Percentiles rank a stretch among this genome's conserved stretches.
Conservation (phyloP, 768 basidiomycete species). For the Tulasnella sp. region DNA sequence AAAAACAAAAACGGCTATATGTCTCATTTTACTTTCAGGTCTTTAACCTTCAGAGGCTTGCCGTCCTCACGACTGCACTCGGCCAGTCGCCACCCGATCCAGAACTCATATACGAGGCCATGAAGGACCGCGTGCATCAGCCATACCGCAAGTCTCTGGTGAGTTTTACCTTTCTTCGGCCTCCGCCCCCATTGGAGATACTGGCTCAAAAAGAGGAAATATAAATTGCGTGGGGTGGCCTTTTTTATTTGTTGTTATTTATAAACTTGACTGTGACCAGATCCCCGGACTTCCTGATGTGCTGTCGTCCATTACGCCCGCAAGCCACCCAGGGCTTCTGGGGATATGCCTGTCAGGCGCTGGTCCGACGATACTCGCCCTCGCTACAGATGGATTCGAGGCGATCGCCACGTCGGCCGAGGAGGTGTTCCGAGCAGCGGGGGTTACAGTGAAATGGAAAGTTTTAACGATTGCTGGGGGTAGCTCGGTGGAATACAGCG, state of each 20-base stretch:
- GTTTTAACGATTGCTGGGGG: conserved; percentile 57
- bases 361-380: conserved; percentile 92
- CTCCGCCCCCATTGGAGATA: no score
- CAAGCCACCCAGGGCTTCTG: conserved; percentile 84
- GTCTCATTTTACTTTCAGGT: conserved; percentile 42
- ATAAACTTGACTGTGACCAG: conserved; percentile 32
- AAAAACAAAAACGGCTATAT: neutral
- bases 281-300: conserved; percentile 94
- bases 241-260: neutral
- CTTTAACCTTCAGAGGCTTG: conserved; percentile 93
- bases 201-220: no score
- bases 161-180: conserved; percentile 25
- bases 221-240: neutral
- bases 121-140: conserved; percentile 97
- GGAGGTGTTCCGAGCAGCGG: conserved; percentile 55
- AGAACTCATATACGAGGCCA: conserved; percentile 95
- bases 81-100: conserved; percentile 86
- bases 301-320: conserved; percentile 76
- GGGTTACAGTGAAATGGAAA: conserved; percentile 85
- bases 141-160: conserved; percentile 87
- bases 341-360: conserved; percentile 98
- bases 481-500: conserved; percentile 7
- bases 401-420: conserved; percentile 75
- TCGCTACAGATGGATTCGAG: conserved; percentile 79
- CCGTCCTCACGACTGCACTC: conserved; percentile 90